Percentiles rank a stretch among this genome's conserved stretches.
These are phyloP conservation scores for Rauvolfia tetraphylla DNA, from an alignment of 257 asterid genomes.

Conservation along the genomic window DNA sequence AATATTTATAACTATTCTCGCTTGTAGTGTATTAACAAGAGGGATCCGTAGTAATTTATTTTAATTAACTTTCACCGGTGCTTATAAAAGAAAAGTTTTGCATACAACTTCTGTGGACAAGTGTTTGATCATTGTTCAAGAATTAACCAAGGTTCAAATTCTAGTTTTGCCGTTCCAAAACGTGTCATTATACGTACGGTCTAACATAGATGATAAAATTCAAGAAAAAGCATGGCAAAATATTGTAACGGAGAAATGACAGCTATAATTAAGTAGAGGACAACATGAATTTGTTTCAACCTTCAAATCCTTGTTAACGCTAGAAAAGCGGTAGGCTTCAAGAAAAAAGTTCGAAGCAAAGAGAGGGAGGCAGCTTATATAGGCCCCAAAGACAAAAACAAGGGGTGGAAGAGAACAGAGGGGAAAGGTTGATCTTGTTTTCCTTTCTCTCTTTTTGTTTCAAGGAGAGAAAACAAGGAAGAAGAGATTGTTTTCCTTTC, in stretches of 20 bases:
- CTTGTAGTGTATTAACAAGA: too few relatives aligned
- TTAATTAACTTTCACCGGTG: too few relatives aligned
- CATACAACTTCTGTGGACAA: too few relatives aligned
- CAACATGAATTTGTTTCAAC: slow-evolving; percentile 9
- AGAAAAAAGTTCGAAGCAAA: slow-evolving; percentile 19
- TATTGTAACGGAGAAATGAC: background rate
- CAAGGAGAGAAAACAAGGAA: background rate
- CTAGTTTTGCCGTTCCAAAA: too few relatives aligned
- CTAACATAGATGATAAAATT: too few relatives aligned
- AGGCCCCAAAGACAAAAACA: background rate
- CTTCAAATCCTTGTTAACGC: slow-evolving; percentile 13
- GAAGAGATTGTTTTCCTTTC: background rate
- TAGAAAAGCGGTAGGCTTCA: slow-evolving; percentile 18
- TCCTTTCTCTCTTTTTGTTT: background rate
- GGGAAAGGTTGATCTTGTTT: background rate
- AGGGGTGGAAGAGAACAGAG: background rate
- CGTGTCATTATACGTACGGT: too few relatives aligned
- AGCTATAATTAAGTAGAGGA: background rate
- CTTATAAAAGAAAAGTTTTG: too few relatives aligned
- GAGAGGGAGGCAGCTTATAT: slow-evolving; percentile 2
- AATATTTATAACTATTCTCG: too few relatives aligned
- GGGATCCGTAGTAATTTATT: too few relatives aligned
- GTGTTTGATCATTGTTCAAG: too few relatives aligned
- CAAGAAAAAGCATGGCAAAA: too few relatives aligned
- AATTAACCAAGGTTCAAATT: too few relatives aligned